Base-by-base conservation (phyloP, 768 basidiomycete genomes). In the Cystofilobasidium ferigula region DNA sequence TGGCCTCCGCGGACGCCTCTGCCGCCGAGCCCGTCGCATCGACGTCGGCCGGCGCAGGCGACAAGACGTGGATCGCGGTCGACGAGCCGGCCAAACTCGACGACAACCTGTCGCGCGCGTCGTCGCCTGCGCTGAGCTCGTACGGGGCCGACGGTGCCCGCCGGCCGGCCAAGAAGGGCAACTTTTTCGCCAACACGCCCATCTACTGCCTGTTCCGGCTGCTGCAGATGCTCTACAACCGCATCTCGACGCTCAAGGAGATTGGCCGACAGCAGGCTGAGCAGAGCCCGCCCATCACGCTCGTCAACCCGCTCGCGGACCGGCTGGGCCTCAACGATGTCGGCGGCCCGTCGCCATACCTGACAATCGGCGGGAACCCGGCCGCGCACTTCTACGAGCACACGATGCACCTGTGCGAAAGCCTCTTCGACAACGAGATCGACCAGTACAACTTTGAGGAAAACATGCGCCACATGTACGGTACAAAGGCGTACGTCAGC, bases 391-490 rank as follows among this genome's bases (percentile, higher is more conserved):
- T 89, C 68, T 98, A 98, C 78, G 80, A 84, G 78, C 91, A 93
- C 72, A 81, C 94, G 60, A 79, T 98, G 38, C 88, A 86, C 65
- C 86, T 89, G 13, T 90, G 89, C 74, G 94, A 98, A 77, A 89
- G 88, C 80, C 76, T 94, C 47, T 97, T 98, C 73, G 91, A 91
- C 71, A 86, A 83, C 69, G 93, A 98, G 73, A 80, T 98, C 67
- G 95, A 98, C 75, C 88, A 86, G 73, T 78, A 82, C n/a, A 84
- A 85, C 26, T 98, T 92, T 72, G 94, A 98, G 75, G 95, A 98
- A 74, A 89, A 90, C 72, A 84, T 97, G 84, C 80, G 95, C 69
- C 89, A 89, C 83, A 75, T 75, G 75, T 77, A 80, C 71, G 73
- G 71, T 20, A 73, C 70, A 70, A 79, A 93, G 85, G 92, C 90